Evolutionary conservation across 2,329 filamentous ascomycete genomes (phyloP), one percentile per base, ranked within the genome.

Genomic region (Penicillium concentricum): DNA sequence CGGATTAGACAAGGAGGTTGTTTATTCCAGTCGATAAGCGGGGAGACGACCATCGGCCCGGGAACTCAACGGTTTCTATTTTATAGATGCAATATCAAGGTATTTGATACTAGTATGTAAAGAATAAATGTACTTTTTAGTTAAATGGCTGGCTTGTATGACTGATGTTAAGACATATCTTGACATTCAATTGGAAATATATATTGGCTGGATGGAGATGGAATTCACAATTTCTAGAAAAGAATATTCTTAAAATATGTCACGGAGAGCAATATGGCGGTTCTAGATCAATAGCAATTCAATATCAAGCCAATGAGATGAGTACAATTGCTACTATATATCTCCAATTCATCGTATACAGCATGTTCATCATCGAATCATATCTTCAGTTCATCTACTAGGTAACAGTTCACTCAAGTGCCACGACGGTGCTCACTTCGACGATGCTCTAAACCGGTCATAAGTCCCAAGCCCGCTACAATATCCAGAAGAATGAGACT

Each of bases 21-120:
- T 46, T 46, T 16, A n/a, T 46, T 46, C 44, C 32, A 35, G 32
- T 44, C n/a, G 44, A 35, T 46, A 46, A 46, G 44, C 44, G 44
- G 43, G 43, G 32, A 35, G 43, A 34, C 13, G 18, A 3, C 5
- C n/a, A 32, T 32, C 30, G 30, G 30, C 30, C 30, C 30, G 30
- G 30, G 10, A 13, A 13, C 12, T 13, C 30, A 13, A 32, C 24
- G n/a, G 22, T 26, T 26, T 10, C 24, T 43, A 13, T 30, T 20
- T 44, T 16, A 16, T 20, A 32, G 26, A 32, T 30, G 10, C 28
- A 30, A 30, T 15, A 5, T 30, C 8, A 4, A 12, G n/a, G n/a
- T 30, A 5, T 20, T 10, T 7, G 9, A 10, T 13, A 12, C 12
- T 15, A 30, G 6, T 30, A 5, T 1, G 3, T 20, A 9, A 13